These are phyloP conservation scores for Choiromyces venosus DNA, from an alignment of 495 filamentous ascomycete genomes.

Conservation along the genomic window DNA sequence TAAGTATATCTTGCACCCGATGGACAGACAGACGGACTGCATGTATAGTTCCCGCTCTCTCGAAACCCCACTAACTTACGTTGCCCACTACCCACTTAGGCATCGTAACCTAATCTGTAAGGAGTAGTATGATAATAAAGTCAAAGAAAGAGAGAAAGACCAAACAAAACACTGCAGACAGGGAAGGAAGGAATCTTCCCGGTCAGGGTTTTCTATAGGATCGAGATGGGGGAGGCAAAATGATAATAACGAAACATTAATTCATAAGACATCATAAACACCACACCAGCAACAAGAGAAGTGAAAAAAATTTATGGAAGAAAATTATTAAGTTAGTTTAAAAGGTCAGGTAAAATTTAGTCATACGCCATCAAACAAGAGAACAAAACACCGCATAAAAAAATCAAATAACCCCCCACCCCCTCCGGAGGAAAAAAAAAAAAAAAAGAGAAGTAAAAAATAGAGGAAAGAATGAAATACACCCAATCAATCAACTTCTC, in stretches of 20 bases:
- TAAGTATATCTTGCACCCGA: neutral
- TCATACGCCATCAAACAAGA: neutral
- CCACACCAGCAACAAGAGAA: neutral
- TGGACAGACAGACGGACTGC: no score
- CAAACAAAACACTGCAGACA: no score
- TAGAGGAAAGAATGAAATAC: neutral
- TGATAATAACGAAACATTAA: neutral
- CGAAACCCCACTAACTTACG: no score
- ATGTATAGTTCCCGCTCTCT: no score
- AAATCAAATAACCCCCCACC: neutral
- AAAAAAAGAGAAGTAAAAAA: neutral
- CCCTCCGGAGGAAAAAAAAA: neutral
- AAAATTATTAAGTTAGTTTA: no score
- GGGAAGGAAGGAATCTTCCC: no score
- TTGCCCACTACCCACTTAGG: no score
- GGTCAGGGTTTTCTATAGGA: no score
- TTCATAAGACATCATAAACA: neutral
- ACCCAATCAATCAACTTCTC: conserved; percentile 15
- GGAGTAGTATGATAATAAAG: no score
- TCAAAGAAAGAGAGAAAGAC: neutral
- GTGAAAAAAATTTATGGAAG: no score
- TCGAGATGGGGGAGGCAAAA: no score
- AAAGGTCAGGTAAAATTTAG: neutral
- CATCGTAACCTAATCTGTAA: no score
- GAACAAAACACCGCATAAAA: neutral